Conservation (phyloP, 2,329 filamentous ascomycete species). For the Cordyceps cateniannulata region DNA sequence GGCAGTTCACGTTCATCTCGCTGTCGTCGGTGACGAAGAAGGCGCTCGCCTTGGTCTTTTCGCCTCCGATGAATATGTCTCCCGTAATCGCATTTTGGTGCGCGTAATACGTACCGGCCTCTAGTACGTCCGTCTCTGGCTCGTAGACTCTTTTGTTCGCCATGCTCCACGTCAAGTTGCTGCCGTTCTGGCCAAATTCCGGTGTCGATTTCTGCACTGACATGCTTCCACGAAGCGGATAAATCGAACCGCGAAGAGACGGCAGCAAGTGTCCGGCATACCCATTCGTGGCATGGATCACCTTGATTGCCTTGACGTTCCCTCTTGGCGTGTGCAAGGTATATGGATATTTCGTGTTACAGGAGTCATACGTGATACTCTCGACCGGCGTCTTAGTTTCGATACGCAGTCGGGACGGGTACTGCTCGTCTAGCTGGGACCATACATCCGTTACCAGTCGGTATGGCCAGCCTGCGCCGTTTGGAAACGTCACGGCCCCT, state of each 20-base stretch:
- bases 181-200: constrained; percentile 3
- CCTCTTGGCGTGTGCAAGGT: constrained; percentile 30
- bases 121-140: constrained; percentile 37
- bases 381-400: constrained; percentile 25
- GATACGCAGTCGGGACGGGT: constrained; percentile 22
- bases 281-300: constrained; percentile 38
- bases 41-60: constrained; percentile 28
- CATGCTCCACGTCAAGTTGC: constrained; percentile 26
- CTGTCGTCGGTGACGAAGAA: constrained; percentile 37
- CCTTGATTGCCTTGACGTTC: constrained; percentile 24
- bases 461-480: constrained; percentile 35
- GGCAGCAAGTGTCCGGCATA: constrained; percentile 36
- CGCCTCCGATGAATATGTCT: constrained; percentile 44
- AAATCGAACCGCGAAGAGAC: constrained; percentile 27
- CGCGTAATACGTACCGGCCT: constrained; percentile 4
- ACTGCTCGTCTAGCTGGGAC: constrained; percentile 22
- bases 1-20: constrained; percentile 25
- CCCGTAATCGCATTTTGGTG: constrained; percentile 16
- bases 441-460: constrained; percentile 30
- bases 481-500: constrained; percentile 14
- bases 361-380: constrained; percentile 12
- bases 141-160: constrained; percentile 36
- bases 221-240: constrained; percentile 36
- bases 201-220: constrained; percentile 30
- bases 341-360: constrained; percentile 18